A percentile compares a stretch with the other conserved stretches of the same genome.
Conservation (phyloP, 108 stramenopile species). For the Cyclotella kingstonii region DNA sequence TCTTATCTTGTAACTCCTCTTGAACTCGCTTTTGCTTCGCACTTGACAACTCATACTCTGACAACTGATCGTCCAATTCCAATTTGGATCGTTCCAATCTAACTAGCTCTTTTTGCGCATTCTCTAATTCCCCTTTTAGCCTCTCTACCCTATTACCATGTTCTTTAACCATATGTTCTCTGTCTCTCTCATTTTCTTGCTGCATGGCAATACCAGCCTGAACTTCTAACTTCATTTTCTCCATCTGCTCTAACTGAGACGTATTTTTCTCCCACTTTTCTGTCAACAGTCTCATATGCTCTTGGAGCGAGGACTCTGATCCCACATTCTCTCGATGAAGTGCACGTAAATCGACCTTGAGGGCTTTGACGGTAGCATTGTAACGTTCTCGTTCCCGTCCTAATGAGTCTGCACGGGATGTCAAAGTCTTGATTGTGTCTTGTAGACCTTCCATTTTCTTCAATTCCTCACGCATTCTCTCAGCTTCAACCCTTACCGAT, state of each 20-base stretch:
- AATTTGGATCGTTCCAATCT: constrained; percentile 20
- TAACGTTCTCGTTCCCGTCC: constrained; percentile 35
- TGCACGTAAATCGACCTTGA: constrained; percentile 35
- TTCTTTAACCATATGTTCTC: constrained; percentile 15
- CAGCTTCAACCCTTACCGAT: constrained; percentile 3
- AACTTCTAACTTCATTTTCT: constrained; percentile 28
- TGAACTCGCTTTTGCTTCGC: constrained; percentile 16
- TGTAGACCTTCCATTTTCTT: constrained; percentile 4
- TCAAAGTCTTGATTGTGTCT: constrained; percentile 6
- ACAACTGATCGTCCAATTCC: constrained; percentile 6
- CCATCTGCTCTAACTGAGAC: constrained; percentile 7
- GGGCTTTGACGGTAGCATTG: constrained; percentile 44
- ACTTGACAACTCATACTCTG: constrained; percentile 4
- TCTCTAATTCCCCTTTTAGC: constrained; percentile 22
- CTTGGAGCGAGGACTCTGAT: constrained; percentile 39
- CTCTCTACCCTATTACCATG: constrained; percentile 11
- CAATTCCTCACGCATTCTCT: neutral
- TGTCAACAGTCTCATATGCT: constrained; percentile 40
- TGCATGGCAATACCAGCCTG: constrained; percentile 10
- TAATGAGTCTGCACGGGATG: constrained; percentile 21
- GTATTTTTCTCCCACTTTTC: constrained; percentile 25
- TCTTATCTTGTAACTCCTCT: constrained; percentile 19
- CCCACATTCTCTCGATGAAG: constrained; percentile 27
- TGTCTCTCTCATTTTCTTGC: constrained; percentile 20
- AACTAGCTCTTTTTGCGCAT: neutral